These are phyloP conservation scores for Talaromyces funiculosus DNA, from an alignment of 2,329 filamentous ascomycete genomes.

Conservation along the genomic window DNA sequence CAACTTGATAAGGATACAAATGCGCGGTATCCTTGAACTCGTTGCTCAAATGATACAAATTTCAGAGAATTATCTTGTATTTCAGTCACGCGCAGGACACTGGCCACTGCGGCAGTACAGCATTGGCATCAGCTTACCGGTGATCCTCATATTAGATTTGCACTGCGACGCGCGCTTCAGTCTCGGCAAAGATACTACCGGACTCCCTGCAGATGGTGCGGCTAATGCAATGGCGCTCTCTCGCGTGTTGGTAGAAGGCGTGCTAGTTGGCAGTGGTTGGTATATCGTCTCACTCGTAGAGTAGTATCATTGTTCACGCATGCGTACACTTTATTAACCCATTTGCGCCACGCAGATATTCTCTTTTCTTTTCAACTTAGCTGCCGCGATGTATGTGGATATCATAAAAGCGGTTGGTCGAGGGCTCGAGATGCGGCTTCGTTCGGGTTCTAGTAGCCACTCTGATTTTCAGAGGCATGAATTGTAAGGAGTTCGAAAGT, in stretches of 20 bases:
- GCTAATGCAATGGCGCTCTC: neutral
- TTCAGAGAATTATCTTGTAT: too few species aligned
- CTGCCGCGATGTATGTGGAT: neutral
- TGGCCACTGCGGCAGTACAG: too few species aligned
- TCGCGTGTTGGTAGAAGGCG: neutral
- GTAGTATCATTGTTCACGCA: too few species aligned
- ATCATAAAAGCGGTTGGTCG: neutral
- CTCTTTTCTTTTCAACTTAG: neutral
- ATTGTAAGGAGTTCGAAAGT: too few species aligned
- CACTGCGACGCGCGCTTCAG: neutral
- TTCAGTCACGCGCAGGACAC: too few species aligned
- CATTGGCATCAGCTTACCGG: neutral
- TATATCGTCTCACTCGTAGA: neutral
- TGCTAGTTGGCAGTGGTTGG: neutral
- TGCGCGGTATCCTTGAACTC: too few species aligned
- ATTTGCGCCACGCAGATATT: neutral
- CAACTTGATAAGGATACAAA: too few species aligned
- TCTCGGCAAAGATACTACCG: neutral
- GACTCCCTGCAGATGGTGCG: neutral
- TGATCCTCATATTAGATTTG: neutral
- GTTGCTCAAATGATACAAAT: too few species aligned
- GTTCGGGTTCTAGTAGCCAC: neutral
- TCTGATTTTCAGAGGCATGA: too few species aligned
- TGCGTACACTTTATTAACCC: neutral
- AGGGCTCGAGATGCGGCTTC: neutral